Evolutionary conservation across 805 yeast species (phyloP), one percentile per base, ranked within the genome.

Genomic region (Phaffomyces antillensis): DNA sequence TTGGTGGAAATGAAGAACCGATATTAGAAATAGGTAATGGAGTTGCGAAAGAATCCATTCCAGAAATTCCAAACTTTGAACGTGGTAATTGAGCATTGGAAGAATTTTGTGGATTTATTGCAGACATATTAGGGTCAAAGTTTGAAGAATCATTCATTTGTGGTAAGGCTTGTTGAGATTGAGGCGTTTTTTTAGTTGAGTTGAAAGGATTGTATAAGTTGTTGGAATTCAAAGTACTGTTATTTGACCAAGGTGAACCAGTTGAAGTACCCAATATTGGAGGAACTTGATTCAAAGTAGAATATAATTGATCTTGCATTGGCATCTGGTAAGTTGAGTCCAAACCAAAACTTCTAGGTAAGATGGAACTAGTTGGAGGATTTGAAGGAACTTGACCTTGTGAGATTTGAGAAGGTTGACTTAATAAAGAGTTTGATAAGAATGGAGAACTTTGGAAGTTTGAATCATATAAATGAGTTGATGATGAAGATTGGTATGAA

Each of bases 391-490:
- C 13, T 28, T 28, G 20, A 20, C 34, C 41, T 31, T 16, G 24
- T 31, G 37, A 13, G 5, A 17, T n/a, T 4, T 32, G 36, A 10
- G n/a, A 38, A 17, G 23, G 26, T 12, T 20, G 18, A 38, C 28
- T 43, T 15, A 43, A 32, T 5, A 30, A 32, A 13, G 39, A n/a
- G 18, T 36, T 43, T 8, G 42, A 25, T 16, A 35, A 23, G n/a
- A 44, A 33, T 18, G 41, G 40, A 20, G 41, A 40, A 12, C 13
- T 37, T 11, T 41, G 37, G 32, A 17, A 26, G n/a, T 32, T 28
- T n/a, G 45, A 26, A n/a, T 39, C 39, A 35, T 26, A 39, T 18
- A 43, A 36, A n/a, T 40, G 45, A 8, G 40, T 17, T 4, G 39
- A 28, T 18, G 39, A 35, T 3, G 36, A 12, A 15, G 42, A 23